Evolutionary conservation across 2,329 filamentous ascomycete species (phyloP).

Genomic region (Paraphaeosphaeria minitans): DNA sequence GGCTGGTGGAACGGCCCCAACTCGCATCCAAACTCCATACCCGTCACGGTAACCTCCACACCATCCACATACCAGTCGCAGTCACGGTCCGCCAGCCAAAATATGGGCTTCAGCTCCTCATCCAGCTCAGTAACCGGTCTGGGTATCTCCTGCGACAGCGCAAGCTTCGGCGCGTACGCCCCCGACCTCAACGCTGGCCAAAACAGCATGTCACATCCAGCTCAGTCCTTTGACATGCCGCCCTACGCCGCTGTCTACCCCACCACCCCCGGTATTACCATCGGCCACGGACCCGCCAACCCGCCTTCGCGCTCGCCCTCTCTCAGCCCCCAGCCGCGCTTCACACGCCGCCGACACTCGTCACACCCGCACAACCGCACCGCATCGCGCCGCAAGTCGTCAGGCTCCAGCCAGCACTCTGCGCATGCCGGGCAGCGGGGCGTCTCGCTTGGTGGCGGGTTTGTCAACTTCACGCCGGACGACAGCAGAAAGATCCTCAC

Average conservation of each 20-base stretch:
- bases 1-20: conserved; percentile 36
- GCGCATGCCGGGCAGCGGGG: conserved; percentile 45
- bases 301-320: conserved; percentile 31
- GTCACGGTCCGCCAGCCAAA: conserved; percentile 26
- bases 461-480: conserved; percentile 87
- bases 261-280: conserved; percentile 21
- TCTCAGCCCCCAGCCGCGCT: conserved; percentile 30
- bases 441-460: conserved; percentile 58
- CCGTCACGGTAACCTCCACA: conserved; percentile 20
- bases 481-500: conserved; percentile 81
- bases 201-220: conserved; percentile 11
- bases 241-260: conserved; percentile 24
- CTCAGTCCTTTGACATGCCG: conserved; percentile 27
- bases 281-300: conserved; percentile 19
- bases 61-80: conserved; percentile 26
- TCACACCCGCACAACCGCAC: conserved; percentile 16
- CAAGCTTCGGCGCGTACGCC: conserved; percentile 27
- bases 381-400: conserved; percentile 27
- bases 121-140: conserved; percentile 29
- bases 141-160: conserved; percentile 38
- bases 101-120: conserved; percentile 13
- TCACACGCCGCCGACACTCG: conserved; percentile 31
- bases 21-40: conserved; percentile 14
- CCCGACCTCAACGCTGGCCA: conserved; percentile 14
- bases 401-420: conserved; percentile 29